Conservation (phyloP, 2,329 filamentous ascomycete genomes). For the Graphilbum ipis-grandicollis region DNA sequence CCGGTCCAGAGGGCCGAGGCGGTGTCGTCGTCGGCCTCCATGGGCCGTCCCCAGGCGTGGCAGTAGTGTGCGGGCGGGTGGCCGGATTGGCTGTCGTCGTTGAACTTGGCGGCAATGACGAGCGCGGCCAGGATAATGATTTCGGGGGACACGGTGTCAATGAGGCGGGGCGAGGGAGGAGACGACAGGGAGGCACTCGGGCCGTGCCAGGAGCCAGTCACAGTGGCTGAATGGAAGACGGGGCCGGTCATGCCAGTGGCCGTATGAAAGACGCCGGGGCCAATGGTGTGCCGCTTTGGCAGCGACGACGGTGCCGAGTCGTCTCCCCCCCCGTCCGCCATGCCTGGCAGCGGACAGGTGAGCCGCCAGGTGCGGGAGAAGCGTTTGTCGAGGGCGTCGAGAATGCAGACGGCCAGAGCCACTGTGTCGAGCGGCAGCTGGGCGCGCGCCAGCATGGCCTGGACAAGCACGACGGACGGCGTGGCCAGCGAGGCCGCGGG, state of each 20-base stretch:
- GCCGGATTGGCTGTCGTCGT: slow-evolving; percentile 41
- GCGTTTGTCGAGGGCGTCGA: slow-evolving; percentile 44
- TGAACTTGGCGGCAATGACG: slow-evolving; percentile 48
- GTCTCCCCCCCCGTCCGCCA: not conserved
- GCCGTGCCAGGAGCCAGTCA: no score
- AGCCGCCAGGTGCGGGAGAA: slow-evolving; percentile 47
- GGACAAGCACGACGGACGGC: slow-evolving; percentile 40
- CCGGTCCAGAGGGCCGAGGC: slow-evolving; percentile 31
- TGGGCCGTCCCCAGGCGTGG: slow-evolving; percentile 28
- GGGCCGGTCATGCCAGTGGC: no score
- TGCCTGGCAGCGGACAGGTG: slow-evolving; percentile 38
- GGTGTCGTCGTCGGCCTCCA: not conserved
- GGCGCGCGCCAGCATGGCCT: slow-evolving; percentile 40
- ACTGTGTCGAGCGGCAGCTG: slow-evolving; percentile 42
- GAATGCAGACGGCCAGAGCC: slow-evolving; percentile 47
- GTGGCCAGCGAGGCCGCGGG: slow-evolving; percentile 41
- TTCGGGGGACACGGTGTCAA: slow-evolving; percentile 44
- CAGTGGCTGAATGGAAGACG: no score
- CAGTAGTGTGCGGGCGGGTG: slow-evolving; percentile 36
- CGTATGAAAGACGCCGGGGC: no score
- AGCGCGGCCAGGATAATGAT: slow-evolving; percentile 45
- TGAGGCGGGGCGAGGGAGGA: no score
- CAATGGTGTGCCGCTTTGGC: slow-evolving; percentile 30
- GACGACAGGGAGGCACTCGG: no score
- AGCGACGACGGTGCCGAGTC: not conserved